Evolutionary conservation across 1,284 basidiomycete genomes (phyloP).

Genomic region (Trametes sp.): DNA sequence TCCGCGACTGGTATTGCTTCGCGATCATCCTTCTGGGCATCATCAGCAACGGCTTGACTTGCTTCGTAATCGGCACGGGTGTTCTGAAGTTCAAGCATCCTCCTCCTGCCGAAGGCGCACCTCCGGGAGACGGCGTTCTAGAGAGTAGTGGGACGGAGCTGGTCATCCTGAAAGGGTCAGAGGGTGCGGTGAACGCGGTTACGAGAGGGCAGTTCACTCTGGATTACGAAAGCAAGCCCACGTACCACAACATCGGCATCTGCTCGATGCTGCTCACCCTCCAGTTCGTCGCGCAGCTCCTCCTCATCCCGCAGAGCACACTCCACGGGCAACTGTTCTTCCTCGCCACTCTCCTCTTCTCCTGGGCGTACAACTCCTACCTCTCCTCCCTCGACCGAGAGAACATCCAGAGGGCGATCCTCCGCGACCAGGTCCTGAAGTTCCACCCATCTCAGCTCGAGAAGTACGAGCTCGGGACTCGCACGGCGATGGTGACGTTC

Average conservation of each 20-base stretch:
- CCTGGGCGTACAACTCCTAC: constrained; percentile 31
- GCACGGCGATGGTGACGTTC: constrained; percentile 26
- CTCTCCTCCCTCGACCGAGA: constrained; percentile 30
- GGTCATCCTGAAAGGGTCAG: constrained; percentile 24
- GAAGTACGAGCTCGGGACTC: constrained; percentile 22
- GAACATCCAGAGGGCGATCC: constrained; percentile 24
- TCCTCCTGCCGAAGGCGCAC: constrained; percentile 9
- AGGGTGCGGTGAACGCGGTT: constrained; percentile 26
- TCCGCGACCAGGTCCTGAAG: constrained; percentile 19
- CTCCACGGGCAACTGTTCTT: constrained; percentile 30
- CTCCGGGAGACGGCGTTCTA: constrained; percentile 24
- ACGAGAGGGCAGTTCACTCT: constrained; percentile 28
- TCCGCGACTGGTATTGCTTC: constrained; percentile 24
- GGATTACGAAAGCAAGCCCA: constrained; percentile 19
- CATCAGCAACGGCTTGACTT: constrained; percentile 24
- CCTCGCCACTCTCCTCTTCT: constrained; percentile 25
- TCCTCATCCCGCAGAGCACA: constrained; percentile 26
- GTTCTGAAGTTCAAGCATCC: constrained; percentile 23
- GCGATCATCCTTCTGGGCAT: constrained; percentile 27
- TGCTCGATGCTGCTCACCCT: constrained; percentile 26
- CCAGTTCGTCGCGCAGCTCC: constrained; percentile 31
- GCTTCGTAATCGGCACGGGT: constrained; percentile 24
- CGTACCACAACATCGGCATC: constrained; percentile 24
- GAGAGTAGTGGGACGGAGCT: constrained; percentile 7
- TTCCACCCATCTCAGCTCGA: neutral